phyloP scores from a whole-genome alignment of 2,329 filamentous ascomycete genomes.

The Claviceps humidiphila region DNA sequence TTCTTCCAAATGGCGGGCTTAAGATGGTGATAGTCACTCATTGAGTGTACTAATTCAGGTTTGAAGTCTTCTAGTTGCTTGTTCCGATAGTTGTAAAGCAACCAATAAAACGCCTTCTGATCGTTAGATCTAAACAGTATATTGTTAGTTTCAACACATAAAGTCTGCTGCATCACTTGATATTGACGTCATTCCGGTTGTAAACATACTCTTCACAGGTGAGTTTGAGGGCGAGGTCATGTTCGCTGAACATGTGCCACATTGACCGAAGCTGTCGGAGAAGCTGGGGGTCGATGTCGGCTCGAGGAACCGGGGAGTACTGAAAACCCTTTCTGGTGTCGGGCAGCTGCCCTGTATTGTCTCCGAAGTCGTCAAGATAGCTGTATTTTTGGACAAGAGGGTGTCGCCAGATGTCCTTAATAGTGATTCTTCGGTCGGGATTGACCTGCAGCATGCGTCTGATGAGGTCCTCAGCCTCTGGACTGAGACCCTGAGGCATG shows the following conservation, averaged over 20 bases:
- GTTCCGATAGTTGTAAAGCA: constrained; percentile 70
- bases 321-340: constrained; percentile 48
- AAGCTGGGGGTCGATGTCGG: constrained; percentile 68
- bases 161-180: no score
- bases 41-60: constrained; percentile 65
- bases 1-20: constrained; percentile 44
- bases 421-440: constrained; percentile 64
- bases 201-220: constrained; percentile 45
- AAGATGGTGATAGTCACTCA: constrained; percentile 82
- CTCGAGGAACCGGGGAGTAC: constrained; percentile 42
- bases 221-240: constrained; percentile 58
- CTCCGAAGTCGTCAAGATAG: constrained; percentile 53
- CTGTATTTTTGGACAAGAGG: constrained; percentile 78
- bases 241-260: constrained; percentile 76
- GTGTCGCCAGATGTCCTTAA: constrained; percentile 75
- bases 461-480: constrained; percentile 66
- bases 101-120: constrained; percentile 85
- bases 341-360: constrained; percentile 37
- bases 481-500: constrained; percentile 48
- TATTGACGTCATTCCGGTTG: no score
- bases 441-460: constrained; percentile 65
- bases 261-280: constrained; percentile 76
- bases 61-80: constrained; percentile 81
- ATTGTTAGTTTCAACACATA: constrained; percentile 14
- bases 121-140: constrained; percentile 55